Base-by-base conservation (phyloP, 192 early-diverging fungal species). In the Coemansia sp. region DNA sequence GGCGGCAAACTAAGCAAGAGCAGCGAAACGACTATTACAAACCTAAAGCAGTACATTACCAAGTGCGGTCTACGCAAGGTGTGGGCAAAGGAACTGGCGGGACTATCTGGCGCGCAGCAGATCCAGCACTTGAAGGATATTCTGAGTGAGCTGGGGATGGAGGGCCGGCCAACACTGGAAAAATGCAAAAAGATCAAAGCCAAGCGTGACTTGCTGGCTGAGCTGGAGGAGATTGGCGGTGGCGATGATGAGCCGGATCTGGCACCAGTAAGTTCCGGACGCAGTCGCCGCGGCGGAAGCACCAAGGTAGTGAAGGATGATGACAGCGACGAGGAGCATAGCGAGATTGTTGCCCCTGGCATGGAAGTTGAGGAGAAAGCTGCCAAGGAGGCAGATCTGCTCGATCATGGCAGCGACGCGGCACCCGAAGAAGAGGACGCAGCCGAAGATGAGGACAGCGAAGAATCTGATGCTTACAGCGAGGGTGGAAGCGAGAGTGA, bases 131-230 rank as follows among this genome's bases (percentile, higher is more conserved):
- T 87, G 14, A 82, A 87, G 57, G 64, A 68, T 12, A 48, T 80
- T 8, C 64, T 87, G 12, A 70, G 58, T 1, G 83, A 80, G 7
- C 53, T 87, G 19, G 86, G 86, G n/a, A 72, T 87, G 62, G 74
- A 77, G 39, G 87, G 87, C 1, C 75, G 86, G 17, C 87, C 87
- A 5, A 87, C 84, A 1, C 42, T 88, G 27, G 87, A 88, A 29
- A 86, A 88, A 42, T 88, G 87, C 41, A 85, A 82, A 44, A 71
- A 82, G 59, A 74, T 86, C 23, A 88, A 86, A 58, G 73, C 61
- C 7, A 84, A 81, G 67, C 81, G 87, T 32, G 87, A 88, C 36
- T 45, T 88, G 29, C 78, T 82, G n/a, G 82, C 78, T 1, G 87
- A 88, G 64, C 37, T 88, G 21, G 85, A 77, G 11, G 78, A 71